A percentile compares a stretch with the other conserved stretches of the same genome.
Conservation (phyloP, 352 stramenopile species). For the Globisporangium barbulae region DNA sequence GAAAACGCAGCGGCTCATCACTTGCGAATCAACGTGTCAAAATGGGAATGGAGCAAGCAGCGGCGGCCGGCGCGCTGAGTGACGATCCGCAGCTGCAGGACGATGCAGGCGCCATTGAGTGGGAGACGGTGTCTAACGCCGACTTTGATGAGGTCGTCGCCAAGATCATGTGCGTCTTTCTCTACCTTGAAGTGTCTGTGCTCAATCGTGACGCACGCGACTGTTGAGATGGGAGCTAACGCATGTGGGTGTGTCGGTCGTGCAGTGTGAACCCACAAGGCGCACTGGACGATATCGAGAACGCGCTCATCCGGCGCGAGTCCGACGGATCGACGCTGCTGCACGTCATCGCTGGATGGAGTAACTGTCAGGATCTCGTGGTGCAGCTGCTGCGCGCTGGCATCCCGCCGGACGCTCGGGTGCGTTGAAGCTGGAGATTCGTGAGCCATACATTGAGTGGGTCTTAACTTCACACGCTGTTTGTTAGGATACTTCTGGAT, state of each 20-base stretch:
- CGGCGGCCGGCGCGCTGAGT: background rate
- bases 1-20: no score
- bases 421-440: constrained; percentile 5
- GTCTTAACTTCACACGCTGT: background rate
- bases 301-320: constrained; percentile 26
- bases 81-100: background rate
- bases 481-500: constrained; percentile 36
- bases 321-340: constrained; percentile 52
- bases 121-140: constrained; percentile 13
- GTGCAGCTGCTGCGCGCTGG: constrained; percentile 35
- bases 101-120: background rate
- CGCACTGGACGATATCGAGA: constrained; percentile 28
- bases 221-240: background rate
- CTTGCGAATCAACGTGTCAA: no score
- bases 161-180: constrained; percentile 19
- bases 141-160: constrained; percentile 20
- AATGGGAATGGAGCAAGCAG: background rate
- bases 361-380: constrained; percentile 50
- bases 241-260: background rate
- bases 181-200: background rate
- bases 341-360: constrained; percentile 53
- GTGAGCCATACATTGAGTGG: background rate
- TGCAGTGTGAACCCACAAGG: constrained; percentile 36
- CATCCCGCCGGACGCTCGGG: constrained; percentile 30
- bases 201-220: background rate